These are phyloP conservation scores for Populus ilicifolia DNA, from an alignment of 345 rosid genomes.

Conservation along the genomic window DNA sequence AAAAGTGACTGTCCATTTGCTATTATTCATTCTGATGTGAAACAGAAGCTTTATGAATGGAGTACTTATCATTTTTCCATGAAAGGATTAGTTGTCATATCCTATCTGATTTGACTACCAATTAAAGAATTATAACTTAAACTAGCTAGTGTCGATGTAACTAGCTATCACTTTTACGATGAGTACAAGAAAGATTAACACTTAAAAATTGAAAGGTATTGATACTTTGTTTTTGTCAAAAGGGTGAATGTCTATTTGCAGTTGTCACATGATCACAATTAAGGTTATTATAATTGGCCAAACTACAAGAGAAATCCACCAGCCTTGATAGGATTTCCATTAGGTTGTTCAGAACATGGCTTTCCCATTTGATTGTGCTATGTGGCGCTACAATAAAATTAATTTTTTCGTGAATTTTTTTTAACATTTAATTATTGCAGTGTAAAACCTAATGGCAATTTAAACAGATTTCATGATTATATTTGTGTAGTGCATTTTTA, in stretches of 20 bases:
- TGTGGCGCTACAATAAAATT: not conserved
- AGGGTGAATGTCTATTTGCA: not conserved
- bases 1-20: no score
- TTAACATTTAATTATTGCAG: not conserved
- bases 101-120: not conserved
- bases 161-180: not conserved
- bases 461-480: not conserved
- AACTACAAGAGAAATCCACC: constrained; percentile 1
- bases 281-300: not conserved
- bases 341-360: not conserved
- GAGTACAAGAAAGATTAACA: not conserved
- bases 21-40: no score
- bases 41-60: not conserved
- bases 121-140: not conserved
- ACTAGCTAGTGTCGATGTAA: not conserved
- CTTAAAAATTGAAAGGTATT: not conserved
- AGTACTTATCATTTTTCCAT: not conserved
- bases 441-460: not conserved
- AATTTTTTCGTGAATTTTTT: not conserved
- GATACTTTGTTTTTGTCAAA: not conserved
- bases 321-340: constrained; percentile 6
- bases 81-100: not conserved
- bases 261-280: not conserved
- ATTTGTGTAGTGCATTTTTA: not conserved
- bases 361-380: not conserved